A percentile compares a stretch with the other conserved stretches of the same genome.
These are phyloP conservation scores for Cladosporium sphaerospermum DNA, from an alignment of 2,329 filamentous ascomycete species.

Conservation along the genomic window DNA sequence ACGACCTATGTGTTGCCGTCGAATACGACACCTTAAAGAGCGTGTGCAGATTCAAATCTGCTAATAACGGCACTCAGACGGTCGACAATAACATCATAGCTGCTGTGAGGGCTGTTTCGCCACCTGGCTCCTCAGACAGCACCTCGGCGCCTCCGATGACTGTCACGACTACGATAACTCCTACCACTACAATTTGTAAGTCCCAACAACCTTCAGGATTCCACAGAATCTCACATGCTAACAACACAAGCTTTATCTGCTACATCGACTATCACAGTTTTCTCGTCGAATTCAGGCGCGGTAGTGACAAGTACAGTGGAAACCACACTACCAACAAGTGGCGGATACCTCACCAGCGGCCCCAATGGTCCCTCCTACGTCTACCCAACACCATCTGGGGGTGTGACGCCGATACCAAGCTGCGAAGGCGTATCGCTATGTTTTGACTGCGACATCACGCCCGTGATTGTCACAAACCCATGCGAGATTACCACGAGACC, in stretches of 20 bases:
- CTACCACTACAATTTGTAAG: conserved; percentile 3
- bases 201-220: background rate
- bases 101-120: conserved; percentile 6
- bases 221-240: background rate
- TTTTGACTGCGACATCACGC: conserved; percentile 26
- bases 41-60: conserved; percentile 20
- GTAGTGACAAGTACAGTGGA: conserved; percentile 11
- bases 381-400: conserved; percentile 14
- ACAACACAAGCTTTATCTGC: conserved; percentile 11
- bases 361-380: conserved; percentile 20
- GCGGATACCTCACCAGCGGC: conserved; percentile 16
- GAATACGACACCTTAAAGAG: conserved; percentile 12
- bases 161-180: conserved; percentile 5
- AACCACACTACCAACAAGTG: conserved; percentile 13
- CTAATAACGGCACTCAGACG: conserved; percentile 15
- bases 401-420: background rate
- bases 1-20: conserved; percentile 18
- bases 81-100: conserved; percentile 14
- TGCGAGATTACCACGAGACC: conserved; percentile 1
- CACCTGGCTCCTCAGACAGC: background rate
- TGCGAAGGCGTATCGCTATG: conserved; percentile 17
- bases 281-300: background rate
- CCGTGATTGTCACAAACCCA: conserved; percentile 16
- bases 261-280: conserved; percentile 15
- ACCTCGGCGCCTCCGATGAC: conserved; percentile 2